Base-by-base conservation (phyloP, 2,329 filamentous ascomycete species). In the Lachnellula occidentalis region DNA sequence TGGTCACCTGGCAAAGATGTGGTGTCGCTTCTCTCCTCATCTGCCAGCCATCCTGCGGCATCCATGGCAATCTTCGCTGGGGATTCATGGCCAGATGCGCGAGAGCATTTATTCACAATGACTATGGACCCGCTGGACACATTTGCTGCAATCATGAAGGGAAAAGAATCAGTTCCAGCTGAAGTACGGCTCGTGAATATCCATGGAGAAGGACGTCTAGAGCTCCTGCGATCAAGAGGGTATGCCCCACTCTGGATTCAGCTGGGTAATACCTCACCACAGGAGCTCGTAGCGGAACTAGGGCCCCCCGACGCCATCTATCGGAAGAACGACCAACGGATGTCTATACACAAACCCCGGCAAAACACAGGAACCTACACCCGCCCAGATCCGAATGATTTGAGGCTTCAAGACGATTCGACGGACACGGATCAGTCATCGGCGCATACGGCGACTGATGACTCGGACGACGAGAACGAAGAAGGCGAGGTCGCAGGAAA, bases 261-360 rank as follows among this genome's bases (percentile, higher is more conserved):
- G 2, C 76, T 99, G 0, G 90, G 90, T 45, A 85, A 94, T 67
- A 97, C 92, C 0, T 95, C 90, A 1, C 89, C 91, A 0, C 94
- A 99, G 72, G 91, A 97, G 62, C 75, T 99, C 2, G 82, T 97
- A 19, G 87, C 89, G 55, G 92, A 96, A 66, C 80, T 99, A 7
- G 94, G 94, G 0, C 90, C 94, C 5, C 94, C 94, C 1, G 92
- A 96, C 69, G 90, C 92, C 19, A 95, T 95, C 45, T 96, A 96
- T 71, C 83, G 88, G 59, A 96, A 95, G 73, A 90, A 88, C 65
- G 91, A 96, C 68, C 86, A 91, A 68, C 83, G 90, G 48, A 87
- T 96, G 73, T 88, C 90, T 12, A 94, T 96, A 50, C 92, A 96
- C 69, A 83, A 85, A 69, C 76, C 80, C 62, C 75, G 81, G 21